A percentile compares a stretch with the other conserved stretches of the same genome.
Conservation (phyloP, 768 basidiomycete species). For the Lactarius deliciosus region DNA sequence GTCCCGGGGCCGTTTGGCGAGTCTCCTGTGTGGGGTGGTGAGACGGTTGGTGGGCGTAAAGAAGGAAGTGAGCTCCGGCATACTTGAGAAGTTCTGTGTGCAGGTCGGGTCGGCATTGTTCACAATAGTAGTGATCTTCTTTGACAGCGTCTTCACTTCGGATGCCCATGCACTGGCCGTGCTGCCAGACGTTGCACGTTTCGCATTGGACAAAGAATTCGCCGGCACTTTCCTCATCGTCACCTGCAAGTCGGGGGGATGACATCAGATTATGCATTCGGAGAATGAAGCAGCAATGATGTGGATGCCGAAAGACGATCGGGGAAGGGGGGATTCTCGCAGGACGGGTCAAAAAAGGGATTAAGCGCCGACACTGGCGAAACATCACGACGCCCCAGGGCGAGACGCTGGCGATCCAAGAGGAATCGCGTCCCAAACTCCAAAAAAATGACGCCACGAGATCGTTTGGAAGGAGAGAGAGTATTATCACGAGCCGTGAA, state of each 20-base stretch:
- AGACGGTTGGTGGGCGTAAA: slow-evolving; percentile 28
- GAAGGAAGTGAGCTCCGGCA: slow-evolving; percentile 34
- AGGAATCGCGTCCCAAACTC: slow-evolving; percentile 15
- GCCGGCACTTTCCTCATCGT: slow-evolving; percentile 78
- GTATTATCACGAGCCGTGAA: slow-evolving; percentile 15
- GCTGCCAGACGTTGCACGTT: slow-evolving; percentile 97
- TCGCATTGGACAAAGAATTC: slow-evolving; percentile 99
- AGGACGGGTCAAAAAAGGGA: slow-evolving; percentile 8
- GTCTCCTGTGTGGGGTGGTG: slow-evolving; percentile 48
- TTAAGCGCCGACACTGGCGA: slow-evolving; percentile 19
- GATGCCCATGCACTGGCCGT: slow-evolving; percentile 94
- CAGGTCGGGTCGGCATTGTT: slow-evolving; percentile 84
- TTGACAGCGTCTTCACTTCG: slow-evolving; percentile 71
- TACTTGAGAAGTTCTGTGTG: slow-evolving; percentile 83
- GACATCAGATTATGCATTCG: slow-evolving; percentile 32
- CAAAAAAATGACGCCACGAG: neutral
- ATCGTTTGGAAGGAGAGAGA: slow-evolving; percentile 5
- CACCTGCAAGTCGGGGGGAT: slow-evolving; percentile 39
- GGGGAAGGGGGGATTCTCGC: slow-evolving; percentile 4
- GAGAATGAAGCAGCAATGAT: slow-evolving; percentile 17
- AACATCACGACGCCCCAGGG: slow-evolving; percentile 11
- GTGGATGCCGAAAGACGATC: slow-evolving; percentile 12
- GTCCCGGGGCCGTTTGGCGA: slow-evolving; percentile 61
- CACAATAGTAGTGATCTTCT: slow-evolving; percentile 88
- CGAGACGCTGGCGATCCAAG: slow-evolving; percentile 3